A percentile compares a stretch with the other conserved stretches of the same genome.
phyloP scores from a whole-genome alignment of 495 filamentous ascomycete species.

The Talaromyces proteolyticus region DNA sequence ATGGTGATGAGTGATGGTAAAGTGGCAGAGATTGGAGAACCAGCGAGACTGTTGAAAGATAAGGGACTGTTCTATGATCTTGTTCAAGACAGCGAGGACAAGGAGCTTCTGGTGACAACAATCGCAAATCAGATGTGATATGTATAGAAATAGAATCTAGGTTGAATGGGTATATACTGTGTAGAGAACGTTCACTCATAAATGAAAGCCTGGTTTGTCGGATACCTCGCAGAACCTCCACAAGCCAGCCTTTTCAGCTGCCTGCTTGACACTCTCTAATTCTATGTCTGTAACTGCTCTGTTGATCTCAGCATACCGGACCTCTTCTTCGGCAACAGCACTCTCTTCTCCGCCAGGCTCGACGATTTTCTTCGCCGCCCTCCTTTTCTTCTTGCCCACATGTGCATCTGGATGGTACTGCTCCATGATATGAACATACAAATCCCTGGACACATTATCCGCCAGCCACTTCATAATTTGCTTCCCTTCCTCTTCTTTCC shows the following conservation, averaged over 20 bases:
- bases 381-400: slow-evolving; percentile 58
- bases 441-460: slow-evolving; percentile 57
- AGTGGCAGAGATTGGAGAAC: slow-evolving; percentile 21
- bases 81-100: background rate
- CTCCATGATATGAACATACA: slow-evolving; percentile 72
- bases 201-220: slow-evolving; percentile 62
- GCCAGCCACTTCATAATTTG: slow-evolving; percentile 68
- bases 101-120: background rate
- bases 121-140: too few relatives aligned
- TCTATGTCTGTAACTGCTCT: slow-evolving; percentile 59
- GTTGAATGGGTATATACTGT: background rate
- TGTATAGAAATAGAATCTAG: too few relatives aligned
- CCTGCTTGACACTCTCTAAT: slow-evolving; percentile 50
- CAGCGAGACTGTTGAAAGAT: slow-evolving; percentile 5
- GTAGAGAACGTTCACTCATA: slow-evolving; percentile 31
- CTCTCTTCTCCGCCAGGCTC: slow-evolving; percentile 12
- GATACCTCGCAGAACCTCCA: slow-evolving; percentile 72
- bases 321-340: slow-evolving; percentile 33
- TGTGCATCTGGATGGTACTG: slow-evolving; percentile 72
- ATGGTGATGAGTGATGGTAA: slow-evolving; percentile 29
- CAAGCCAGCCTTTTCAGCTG: slow-evolving; percentile 61
- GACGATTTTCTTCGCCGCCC: slow-evolving; percentile 8
- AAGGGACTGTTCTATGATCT: background rate
- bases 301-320: slow-evolving; percentile 71
- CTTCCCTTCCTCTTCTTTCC: slow-evolving; percentile 58